A percentile compares a stretch with the other conserved stretches of the same genome.
phyloP scores from a whole-genome alignment of 164 flowering plant genomes.

The Magnolia kwangsiensis region DNA sequence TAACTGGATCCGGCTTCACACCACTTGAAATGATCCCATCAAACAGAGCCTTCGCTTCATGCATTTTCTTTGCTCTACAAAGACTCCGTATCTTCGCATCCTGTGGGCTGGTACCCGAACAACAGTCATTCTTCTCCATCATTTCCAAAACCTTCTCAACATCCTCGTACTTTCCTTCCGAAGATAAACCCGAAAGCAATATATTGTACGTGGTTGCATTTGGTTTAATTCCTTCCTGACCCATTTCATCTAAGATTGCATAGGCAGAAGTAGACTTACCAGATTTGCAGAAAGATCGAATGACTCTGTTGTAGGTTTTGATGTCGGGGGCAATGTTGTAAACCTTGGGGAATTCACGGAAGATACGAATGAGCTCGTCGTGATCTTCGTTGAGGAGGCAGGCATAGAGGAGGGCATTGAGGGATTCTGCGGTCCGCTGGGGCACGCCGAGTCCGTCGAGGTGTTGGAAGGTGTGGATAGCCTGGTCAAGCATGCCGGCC shows the following conservation, averaged over 20 bases:
- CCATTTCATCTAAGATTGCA: constrained; percentile 70
- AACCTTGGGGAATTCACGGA: constrained; percentile 42
- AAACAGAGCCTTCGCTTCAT: constrained; percentile 63
- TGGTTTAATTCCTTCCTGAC: constrained; percentile 45
- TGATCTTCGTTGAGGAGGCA: constrained; percentile 45
- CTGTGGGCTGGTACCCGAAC: constrained; percentile 37
- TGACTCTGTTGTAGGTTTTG: constrained; percentile 55
- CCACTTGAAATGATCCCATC: constrained; percentile 52
- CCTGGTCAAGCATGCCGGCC: constrained; percentile 57
- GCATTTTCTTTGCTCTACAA: constrained; percentile 51
- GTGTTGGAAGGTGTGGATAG: constrained; percentile 45
- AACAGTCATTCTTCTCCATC: constrained; percentile 42
- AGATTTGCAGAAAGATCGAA: constrained; percentile 58
- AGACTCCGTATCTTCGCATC: constrained; percentile 66
- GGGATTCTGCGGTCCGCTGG: constrained; percentile 30
- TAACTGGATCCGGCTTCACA: constrained; percentile 56
- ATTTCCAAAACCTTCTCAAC: constrained; percentile 63
- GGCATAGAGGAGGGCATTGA: constrained; percentile 53
- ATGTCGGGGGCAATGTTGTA: constrained; percentile 47
- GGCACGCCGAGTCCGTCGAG: constrained; percentile 37
- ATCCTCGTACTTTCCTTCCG: constrained; percentile 60
- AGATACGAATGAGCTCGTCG: constrained; percentile 44
- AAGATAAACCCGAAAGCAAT: constrained; percentile 62
- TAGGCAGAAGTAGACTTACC: constrained; percentile 49
- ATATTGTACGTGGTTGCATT: constrained; percentile 45